Evolutionary conservation across 1,284 basidiomycete species (phyloP), one percentile per base, ranked within the genome.

Genomic region (Papiliotrema nemorosa): DNA sequence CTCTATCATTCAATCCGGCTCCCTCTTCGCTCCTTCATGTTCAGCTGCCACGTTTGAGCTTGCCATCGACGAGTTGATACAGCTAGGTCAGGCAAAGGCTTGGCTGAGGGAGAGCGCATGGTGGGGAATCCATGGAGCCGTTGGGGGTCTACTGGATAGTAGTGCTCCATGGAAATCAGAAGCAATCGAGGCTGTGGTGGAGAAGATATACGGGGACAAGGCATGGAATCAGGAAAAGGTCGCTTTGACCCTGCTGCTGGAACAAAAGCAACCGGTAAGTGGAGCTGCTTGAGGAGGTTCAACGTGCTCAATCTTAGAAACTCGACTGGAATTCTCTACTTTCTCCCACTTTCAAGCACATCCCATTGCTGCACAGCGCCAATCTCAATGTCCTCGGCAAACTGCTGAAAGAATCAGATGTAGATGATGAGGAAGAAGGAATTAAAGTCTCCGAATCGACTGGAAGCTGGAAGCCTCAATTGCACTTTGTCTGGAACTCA

Each of bases 41-140:
- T 82, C 81, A 2, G 41, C 45, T 29, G 76, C 79, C 20, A 81
- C 82, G 53, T 94, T 84, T 68, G 75, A 78, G 44, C 76, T 81
- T n/a, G 79, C 85, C 22, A 69, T 94, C 53, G 74, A 77, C 16
- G 78, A 86, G 53, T 79, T 97, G 14, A 62, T 87, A 25, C 78
- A 77, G 2, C 77, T 97, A 35, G 88, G 88, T 14, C 82, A 86
- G 62, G 83, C 84, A 67, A 97, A 94, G 73, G 84, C 85, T 0
- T 97, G 93, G 92, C 76, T 98, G 51, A 79, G 86, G 36, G 94
- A 98, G 75, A 88, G 88, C 65, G 86, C 85, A 16, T 94, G 88
- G 83, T 97, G 90, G 85, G 81, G 85, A 21, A 77, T 94, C 31
- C 73, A 80, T 40, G 77, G 86, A 41, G 85, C 83, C 0, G 64